Base-by-base conservation (phyloP, 805 yeast species). In the Saturnispora besseyi region DNA sequence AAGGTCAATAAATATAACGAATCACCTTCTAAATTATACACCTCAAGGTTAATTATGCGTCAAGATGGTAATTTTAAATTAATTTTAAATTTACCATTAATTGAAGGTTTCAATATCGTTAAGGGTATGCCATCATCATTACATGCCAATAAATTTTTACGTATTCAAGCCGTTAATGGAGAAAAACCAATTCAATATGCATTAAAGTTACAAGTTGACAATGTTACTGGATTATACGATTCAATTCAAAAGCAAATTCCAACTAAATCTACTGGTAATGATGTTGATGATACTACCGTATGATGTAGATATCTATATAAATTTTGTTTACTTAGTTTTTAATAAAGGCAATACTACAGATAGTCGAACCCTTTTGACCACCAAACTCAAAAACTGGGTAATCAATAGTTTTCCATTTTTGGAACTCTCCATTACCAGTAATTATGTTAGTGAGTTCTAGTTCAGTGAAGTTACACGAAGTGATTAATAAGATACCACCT, bases 401-500 rank as follows among this genome's bases (percentile, higher is more conserved):
- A 11, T 77, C 66, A 44, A 91, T 78, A 21, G 72, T 73, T 55
- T 79, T 77, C 84, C 87, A 86, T 3, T 77, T 76, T 58, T 69
- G 64, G 51, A 87, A 68, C 33, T 74, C 71, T 3, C 54, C 56
- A 43, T 51, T 43, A n/a, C 49, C 51, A 2, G 83, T 70, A 34
- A 82, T 73, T 38, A 85, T 72, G 26, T 67, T 66, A 2, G 71
- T 71, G 46, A 93, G 73, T 62, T 93, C 99, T 0, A 70, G 67
- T 59, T 86, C 84, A 1, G 98, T 91, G 64, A 93, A 93, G 64
- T 93, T 93, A 65, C 99, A 93, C 26, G 96, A 86, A 0, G 99
- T 93, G 37, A 93, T 82, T 45, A 84, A 63, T 33, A 93, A 65
- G 0, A 91, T 76, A 21, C 81, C 78, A n/a, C 71, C 75, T 12